Base-by-base conservation (phyloP, 495 filamentous ascomycete genomes). In the Daldinia loculata region DNA sequence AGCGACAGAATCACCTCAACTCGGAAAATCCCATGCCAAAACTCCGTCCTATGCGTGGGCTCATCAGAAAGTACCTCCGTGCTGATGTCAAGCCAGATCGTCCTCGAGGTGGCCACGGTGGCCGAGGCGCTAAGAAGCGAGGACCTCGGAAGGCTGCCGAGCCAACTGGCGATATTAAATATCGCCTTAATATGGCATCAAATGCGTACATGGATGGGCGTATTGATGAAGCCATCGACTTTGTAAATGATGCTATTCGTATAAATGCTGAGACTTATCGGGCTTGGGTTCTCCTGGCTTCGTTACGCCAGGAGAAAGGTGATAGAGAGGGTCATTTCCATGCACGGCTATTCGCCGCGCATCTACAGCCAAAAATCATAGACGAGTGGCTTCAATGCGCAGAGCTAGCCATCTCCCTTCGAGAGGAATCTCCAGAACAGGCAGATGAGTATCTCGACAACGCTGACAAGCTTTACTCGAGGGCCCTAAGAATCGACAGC, bases 241-340 rank as follows among this genome's bases (percentile, higher is more conserved):
- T 87, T 50, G 86, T 91, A 11, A 81, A 84, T 53, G 87, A 89
- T 74, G 91, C 93, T 11, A 89, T 97, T 58, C 87, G 91, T 63
- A 85, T 90, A 71, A 97, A 97, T 75, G 91, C 92, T 14, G 94
- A 97, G 76, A 92, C 93, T 61, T 91, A 91, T 67, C 84, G 87
- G 22, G 91, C 93, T 29, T 93, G 95, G 86, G 88, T 86, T 19
- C 78, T 95, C 30, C 77, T 95, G 11, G 90, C 92, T 0, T 87
- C 93, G 32, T 89, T 94, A 53, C 89, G 91, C 72, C 77, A 89
- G 41, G 88, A 90, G 61, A 84, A 89, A 68, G 91, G 90, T 3
- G 84, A 93, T 50, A 83, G 86, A 43, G 85, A 90, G 63, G 88
- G 91, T 59, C 87, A 91, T 11, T 75, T 93, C 34, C 85, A 84